Base-by-base conservation (phyloP, 2,329 filamentous ascomycete genomes). In the Neobulgaria alba region DNA sequence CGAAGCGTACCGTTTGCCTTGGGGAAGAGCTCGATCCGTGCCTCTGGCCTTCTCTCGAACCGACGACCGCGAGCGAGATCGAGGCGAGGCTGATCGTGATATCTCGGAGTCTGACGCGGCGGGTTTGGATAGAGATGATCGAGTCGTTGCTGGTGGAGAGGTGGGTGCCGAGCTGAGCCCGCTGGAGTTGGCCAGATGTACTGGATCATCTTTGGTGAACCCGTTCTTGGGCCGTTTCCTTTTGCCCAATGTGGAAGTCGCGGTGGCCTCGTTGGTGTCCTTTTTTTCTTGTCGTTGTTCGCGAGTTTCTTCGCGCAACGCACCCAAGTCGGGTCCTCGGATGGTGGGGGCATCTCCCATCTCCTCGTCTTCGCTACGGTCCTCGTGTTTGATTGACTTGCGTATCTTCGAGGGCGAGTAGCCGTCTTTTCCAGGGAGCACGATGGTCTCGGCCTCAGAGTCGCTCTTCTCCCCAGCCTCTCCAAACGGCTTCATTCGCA, bases 401-500 rank as follows among this genome's bases (percentile, higher is more conserved):
- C 75, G 71, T 43, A 67, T 67, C 60, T 81, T 81, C 44, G 75
- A 74, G 1, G 76, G 77, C 17, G 77, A 81, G 53, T 76, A 66
- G 29, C 75, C 75, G 57, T 81, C 73, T 56, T 80, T 82, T 19
- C 75, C 76, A 9, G 77, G 71, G 23, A 83, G 61, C 26, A 85
- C 79, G 47, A 84, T 81, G 10, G 80, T 85, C 63, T 85, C 80
- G 36, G 80, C 79, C 56, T 85, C 80, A 1, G 80, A 85, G 53
- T 81, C 77, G 55, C 71, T 77, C 44, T 79, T 78, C 43, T 44
- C 48, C 30, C 33, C 35, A 41, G 55, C 50, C 10, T 50, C 49
- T 16, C 34, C 38, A 21, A 38, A 26, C 9, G 30, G 41, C 36
- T 48, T 48, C 17, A 41, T 41, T 19, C 39, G 39, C 23, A 26